Evolutionary conservation across 2,329 filamentous ascomycete species (phyloP), one percentile per base, ranked within the genome.

Genomic region (Fusarium cicatricum): DNA sequence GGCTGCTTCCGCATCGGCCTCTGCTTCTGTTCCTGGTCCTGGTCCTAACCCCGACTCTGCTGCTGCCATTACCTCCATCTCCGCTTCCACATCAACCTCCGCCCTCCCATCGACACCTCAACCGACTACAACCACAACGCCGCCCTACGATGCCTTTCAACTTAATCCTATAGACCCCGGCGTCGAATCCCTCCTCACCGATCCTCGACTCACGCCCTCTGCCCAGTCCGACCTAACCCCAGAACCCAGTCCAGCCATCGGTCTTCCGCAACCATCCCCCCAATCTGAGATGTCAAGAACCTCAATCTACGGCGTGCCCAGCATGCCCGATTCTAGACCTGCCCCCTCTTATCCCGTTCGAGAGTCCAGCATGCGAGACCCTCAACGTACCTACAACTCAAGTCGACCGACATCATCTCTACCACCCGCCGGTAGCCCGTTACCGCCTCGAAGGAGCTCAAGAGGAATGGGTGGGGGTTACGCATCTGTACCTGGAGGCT

Each of bases 371-470:
- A 85, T 90, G 68, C 83, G 83, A 69, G 88, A 91, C 23, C 41
- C 66, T 31, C 64, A 66, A 58, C 82, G 87, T 63, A 80, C 85
- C 26, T 92, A 93, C 71, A 84, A 85, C 49, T 81, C 85, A 57
- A 79, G 81, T 55, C 81, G 81, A 45, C 86, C 85, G 15, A 39
- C 51, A 62, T 79, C 84, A 42, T 78, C 74, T 4, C 34, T 77
- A 16, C 34, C 70, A 82, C 32, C 73, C 76, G 26, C 82, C 79
- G 12, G 84, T 70, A 85, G 84, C 5, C 85, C 88, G 12, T 74
- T 90, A 55, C 91, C 92, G 38, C 89, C 90, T 36, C 85, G 92
- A 66, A 85, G 89, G 71, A 90, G 87, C 68, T 97, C 92, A 11
- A 86, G 88, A 71, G 86, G 90, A 38, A 84, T 89, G 74, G 84